Evolutionary conservation across 2,329 filamentous ascomycete genomes (phyloP).

Genomic region (Cyphellophora europaea): DNA sequence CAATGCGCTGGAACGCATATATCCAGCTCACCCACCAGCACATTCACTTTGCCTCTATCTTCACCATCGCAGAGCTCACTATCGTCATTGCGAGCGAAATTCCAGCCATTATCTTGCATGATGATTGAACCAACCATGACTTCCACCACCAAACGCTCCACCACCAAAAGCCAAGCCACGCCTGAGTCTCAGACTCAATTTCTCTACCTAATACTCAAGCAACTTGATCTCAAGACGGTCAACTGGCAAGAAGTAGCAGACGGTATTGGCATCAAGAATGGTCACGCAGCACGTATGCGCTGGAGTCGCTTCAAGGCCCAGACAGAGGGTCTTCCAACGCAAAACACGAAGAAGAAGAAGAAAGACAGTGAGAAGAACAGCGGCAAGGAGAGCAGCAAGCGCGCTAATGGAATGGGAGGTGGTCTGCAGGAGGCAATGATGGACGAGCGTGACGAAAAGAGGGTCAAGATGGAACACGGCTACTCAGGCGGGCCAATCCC

Average conservation of each 20-base stretch:
- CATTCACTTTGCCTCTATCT: no score
- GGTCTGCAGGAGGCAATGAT: conserved; percentile 1
- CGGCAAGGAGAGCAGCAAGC: conserved; percentile 8
- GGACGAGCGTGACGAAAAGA: conserved; percentile 8
- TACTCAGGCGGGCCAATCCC: no score
- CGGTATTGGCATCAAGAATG: conserved; percentile 44
- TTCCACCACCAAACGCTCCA: no score
- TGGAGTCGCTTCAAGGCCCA: conserved; percentile 45
- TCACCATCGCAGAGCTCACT: no score
- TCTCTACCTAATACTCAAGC: conserved; percentile 47
- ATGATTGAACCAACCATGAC: no score
- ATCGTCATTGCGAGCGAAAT: no score
- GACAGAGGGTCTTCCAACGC: conserved; percentile 35
- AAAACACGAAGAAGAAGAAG: conserved; percentile 8
- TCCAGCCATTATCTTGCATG: no score
- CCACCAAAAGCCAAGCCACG: conserved; percentile 23
- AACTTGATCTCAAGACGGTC: conserved; percentile 44
- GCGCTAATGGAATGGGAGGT: conserved; percentile 7
- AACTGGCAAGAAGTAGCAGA: conserved; percentile 44
- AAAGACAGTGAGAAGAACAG: conserved; percentile 9
- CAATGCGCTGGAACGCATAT: no score
- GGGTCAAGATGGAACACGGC: conserved; percentile 9
- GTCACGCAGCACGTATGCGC: conserved; percentile 49
- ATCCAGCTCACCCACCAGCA: no score
- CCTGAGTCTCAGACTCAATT: conserved; percentile 42